phyloP scores from a whole-genome alignment of 306 rosid species.

The Cucurbita ficifolia region DNA sequence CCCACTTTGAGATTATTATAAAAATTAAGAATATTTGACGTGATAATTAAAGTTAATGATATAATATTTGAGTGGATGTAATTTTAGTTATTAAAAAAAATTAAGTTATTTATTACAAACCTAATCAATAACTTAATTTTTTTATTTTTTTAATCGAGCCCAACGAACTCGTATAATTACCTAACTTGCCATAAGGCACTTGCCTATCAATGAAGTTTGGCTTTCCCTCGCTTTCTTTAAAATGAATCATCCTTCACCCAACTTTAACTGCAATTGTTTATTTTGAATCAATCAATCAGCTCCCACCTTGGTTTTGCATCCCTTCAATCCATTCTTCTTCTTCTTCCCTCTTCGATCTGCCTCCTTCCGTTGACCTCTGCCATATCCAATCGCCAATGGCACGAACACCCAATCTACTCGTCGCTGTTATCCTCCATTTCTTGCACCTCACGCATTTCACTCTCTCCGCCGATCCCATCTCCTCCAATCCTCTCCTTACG shows the following conservation, averaged over 20 bases:
- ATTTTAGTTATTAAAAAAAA: too few relatives aligned
- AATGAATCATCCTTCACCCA: neutral
- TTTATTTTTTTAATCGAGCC: too few relatives aligned
- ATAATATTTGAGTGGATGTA: too few relatives aligned
- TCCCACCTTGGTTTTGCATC: neutral
- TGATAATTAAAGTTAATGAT: too few relatives aligned
- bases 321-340: neutral
- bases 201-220: neutral
- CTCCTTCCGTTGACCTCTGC: neutral
- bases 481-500: slow-evolving; percentile 14
- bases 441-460: neutral
- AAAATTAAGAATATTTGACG: too few relatives aligned
- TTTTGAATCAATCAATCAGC: neutral
- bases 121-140: too few relatives aligned
- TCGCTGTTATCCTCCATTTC: slow-evolving; percentile 6
- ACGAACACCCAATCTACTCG: slow-evolving; percentile 11
- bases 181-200: too few relatives aligned
- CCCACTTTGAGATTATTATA: too few relatives aligned
- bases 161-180: too few relatives aligned
- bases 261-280: neutral
- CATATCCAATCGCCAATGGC: slow-evolving; percentile 8
- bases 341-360: neutral
- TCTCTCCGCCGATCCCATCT: slow-evolving; percentile 21
- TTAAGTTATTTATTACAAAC: too few relatives aligned
- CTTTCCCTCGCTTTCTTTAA: neutral